Percentiles rank a stretch among this genome's conserved stretches.
phyloP scores from a whole-genome alignment of 805 yeast species.

The Saccharomycopsis lassenensis region DNA sequence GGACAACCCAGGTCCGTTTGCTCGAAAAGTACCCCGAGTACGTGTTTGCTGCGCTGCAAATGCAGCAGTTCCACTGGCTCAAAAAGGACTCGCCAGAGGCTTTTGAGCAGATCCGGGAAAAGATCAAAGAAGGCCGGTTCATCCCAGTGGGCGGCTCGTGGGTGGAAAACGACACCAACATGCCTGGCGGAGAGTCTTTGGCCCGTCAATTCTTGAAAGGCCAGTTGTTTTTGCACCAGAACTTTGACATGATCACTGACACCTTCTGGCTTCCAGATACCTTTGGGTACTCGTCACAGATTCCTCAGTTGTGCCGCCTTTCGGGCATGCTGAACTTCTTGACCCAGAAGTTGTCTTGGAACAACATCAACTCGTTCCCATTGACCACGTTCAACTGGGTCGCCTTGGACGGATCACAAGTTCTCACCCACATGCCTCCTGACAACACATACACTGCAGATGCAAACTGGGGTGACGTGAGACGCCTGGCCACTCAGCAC shows the following conservation, averaged over 20 bases:
- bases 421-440: constrained; percentile 96
- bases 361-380: constrained; percentile 86
- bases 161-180: constrained; percentile 95
- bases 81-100: constrained; percentile 77
- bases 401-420: constrained; percentile 88
- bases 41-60: constrained; percentile 89
- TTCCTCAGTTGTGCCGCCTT: constrained; percentile 85
- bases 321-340: constrained; percentile 78
- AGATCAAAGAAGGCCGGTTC: constrained; percentile 60
- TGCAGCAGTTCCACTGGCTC: constrained; percentile 93
- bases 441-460: constrained; percentile 89
- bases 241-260: constrained; percentile 67
- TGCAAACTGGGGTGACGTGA: constrained; percentile 89
- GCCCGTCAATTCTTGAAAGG: constrained; percentile 85
- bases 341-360: constrained; percentile 95
- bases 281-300: constrained; percentile 90
- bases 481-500: constrained; percentile 68
- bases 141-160: constrained; percentile 94
- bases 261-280: constrained; percentile 96
- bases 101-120: constrained; percentile 45
- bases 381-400: constrained; percentile 90
- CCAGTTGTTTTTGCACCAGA: constrained; percentile 69
- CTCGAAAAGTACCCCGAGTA: constrained; percentile 88
- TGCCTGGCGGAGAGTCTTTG: constrained; percentile 90
- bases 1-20: constrained; percentile 85